These are phyloP conservation scores for Alloteropsis angusta DNA, from an alignment of 202 grass and related monocot genomes.

Conservation along the genomic window DNA sequence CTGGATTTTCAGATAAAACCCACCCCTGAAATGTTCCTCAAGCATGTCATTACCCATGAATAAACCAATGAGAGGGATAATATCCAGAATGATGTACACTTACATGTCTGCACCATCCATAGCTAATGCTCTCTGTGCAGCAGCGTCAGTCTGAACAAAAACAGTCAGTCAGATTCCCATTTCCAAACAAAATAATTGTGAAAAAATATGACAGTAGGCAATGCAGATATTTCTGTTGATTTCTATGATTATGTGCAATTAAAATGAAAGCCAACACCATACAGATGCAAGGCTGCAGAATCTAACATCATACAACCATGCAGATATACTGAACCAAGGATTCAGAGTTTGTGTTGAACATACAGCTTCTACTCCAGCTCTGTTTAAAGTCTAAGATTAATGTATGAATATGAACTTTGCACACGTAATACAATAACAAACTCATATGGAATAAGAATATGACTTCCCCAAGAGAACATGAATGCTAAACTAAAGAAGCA, in stretches of 20 bases:
- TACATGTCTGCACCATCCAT: constrained; percentile 96
- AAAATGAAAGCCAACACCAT: background rate
- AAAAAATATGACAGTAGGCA: background rate
- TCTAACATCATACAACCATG: background rate
- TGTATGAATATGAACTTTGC: background rate
- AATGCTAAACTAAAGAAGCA: background rate
- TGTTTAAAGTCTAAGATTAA: background rate
- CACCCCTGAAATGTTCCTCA: constrained; percentile 48
- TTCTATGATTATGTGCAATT: background rate
- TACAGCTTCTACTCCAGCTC: background rate
- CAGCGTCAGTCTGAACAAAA: constrained; percentile 67
- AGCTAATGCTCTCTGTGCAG: constrained; percentile 59
- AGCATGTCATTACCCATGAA: constrained; percentile 13
- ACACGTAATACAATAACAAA: background rate
- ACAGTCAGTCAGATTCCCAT: constrained; percentile 10
- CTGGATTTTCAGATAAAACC: constrained; percentile 87
- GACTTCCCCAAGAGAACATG: background rate
- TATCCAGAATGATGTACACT: constrained; percentile 10
- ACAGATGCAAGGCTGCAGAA: background rate
- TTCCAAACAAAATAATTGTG: background rate
- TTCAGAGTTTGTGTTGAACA: background rate
- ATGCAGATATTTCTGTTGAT: background rate
- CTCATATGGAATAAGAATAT: background rate
- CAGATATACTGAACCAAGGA: background rate
- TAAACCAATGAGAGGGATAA: background rate